Base-by-base conservation (phyloP, 768 basidiomycete species). In the Auriscalpium orientale region DNA sequence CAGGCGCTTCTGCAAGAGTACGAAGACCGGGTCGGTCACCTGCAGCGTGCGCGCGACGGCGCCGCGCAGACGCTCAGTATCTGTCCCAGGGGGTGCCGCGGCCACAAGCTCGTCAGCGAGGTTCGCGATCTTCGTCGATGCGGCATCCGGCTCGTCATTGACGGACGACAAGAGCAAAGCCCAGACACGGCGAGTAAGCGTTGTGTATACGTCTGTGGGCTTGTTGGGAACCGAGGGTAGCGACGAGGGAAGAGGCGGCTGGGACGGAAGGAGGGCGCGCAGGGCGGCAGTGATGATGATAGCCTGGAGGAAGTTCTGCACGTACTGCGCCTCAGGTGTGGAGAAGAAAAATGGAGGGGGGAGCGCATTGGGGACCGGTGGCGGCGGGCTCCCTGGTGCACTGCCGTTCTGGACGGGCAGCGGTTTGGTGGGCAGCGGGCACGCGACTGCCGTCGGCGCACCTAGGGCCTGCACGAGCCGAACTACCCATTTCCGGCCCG, bases 91-190 rank as follows among this genome's bases (percentile, higher is more conserved):
- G 2, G 62, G 65, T 33, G 70, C 68, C 34, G 76, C 80, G 21
- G 78, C 81, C 34, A 89, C 66, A 46, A 89, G 81, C 65, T 90
- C 88, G 63, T 89, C 88, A 1, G 83, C 85, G 22, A 90, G 78
- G 65, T 89, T 83, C 47, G 82, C 65, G 38, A 89, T 66, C 62
- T 84, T 86, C 16, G 82, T 83, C 18, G 70, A 67, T 13, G 67
- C 64, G 18, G 68, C 58, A n/a, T 58, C 67, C 1, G 69, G 53
- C 38, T 68, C 68, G 44, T 70, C 74, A 1, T 76, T 68, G 46
- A 87, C 77, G 60, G 87, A 85, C 16, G 74, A 68, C 58, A 75
- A 75, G 20, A 89, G 76, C 11, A 89, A 76, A 2, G 79, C 71
- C 87, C 87, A 89, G 10, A 88, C 65, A 48, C 86, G 83, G 18